phyloP scores from a whole-genome alignment of 352 stramenopile species.

The Globisporangium megalacanthum region DNA sequence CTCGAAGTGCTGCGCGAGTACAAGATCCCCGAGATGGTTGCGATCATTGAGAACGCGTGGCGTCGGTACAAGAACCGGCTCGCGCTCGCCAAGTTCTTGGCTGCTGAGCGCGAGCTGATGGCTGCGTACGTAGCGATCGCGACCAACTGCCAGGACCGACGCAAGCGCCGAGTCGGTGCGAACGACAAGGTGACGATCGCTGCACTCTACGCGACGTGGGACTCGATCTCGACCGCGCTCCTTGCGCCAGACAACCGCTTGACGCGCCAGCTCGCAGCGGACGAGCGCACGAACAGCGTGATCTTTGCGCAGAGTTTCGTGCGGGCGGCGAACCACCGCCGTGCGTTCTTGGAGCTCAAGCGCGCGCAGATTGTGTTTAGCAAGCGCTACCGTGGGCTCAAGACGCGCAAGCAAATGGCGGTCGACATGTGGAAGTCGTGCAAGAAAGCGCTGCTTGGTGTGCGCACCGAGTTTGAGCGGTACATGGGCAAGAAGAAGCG shows the following conservation, averaged over 20 bases:
- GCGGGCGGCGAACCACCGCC: conserved; percentile 40
- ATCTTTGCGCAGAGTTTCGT: conserved; percentile 77
- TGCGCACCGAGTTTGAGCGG: conserved; percentile 81
- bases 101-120: conserved; percentile 47
- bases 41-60: conserved; percentile 84
- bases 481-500: conserved; percentile 85
- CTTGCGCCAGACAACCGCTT: conserved; percentile 43
- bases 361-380: conserved; percentile 66
- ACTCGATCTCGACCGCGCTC: conserved; percentile 43
- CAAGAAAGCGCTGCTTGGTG: conserved; percentile 65
- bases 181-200: conserved; percentile 49
- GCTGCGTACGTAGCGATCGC: conserved; percentile 42
- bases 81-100: conserved; percentile 49
- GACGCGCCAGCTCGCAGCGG: conserved; percentile 35
- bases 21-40: conserved; percentile 72
- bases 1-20: conserved; percentile 77
- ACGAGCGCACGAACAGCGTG: conserved; percentile 62
- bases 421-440: conserved; percentile 62
- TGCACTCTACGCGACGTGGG: conserved; percentile 59
- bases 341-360: conserved; percentile 51
- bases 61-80: conserved; percentile 77
- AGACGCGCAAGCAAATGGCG: conserved; percentile 67
- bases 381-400: conserved; percentile 69
- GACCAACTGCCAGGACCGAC: conserved; percentile 63
- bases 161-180: conserved; percentile 49